Conservation (phyloP, 257 asterid genomes). For the Forsythia suspensa region DNA sequence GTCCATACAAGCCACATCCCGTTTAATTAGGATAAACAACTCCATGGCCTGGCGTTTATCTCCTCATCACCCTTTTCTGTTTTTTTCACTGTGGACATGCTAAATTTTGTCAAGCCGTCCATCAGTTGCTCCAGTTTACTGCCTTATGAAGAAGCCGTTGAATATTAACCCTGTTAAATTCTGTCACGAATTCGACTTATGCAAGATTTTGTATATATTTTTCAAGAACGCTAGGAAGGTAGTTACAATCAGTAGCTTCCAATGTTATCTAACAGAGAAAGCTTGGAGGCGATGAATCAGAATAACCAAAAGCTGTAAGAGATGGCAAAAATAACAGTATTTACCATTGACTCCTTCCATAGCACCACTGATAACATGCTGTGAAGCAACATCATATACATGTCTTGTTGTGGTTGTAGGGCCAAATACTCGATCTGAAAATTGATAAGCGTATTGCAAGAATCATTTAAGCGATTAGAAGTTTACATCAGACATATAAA, state of each 20-base stretch:
- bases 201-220: background rate
- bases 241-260: background rate
- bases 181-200: background rate
- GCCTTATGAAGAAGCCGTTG: background rate
- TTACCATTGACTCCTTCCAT: conserved; percentile 98
- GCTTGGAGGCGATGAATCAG: background rate
- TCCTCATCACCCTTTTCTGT: background rate
- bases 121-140: background rate
- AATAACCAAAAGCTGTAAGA: background rate
- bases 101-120: background rate
- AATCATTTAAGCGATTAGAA: conserved; percentile 9
- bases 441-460: conserved; percentile 17
- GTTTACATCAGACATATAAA: conserved; percentile 5
- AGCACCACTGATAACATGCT: conserved; percentile 82
- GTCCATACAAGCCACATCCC: background rate
- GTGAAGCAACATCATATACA: conserved; percentile 95
- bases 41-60: background rate
- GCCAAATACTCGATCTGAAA: conserved; percentile 94
- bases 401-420: conserved; percentile 99
- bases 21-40: background rate
- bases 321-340: background rate
- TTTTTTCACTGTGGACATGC: background rate
- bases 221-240: background rate
- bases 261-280: background rate
- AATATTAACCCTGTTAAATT: background rate